Base-by-base conservation (phyloP, 2,329 filamentous ascomycete species). In the Rosellinia necatrix region DNA sequence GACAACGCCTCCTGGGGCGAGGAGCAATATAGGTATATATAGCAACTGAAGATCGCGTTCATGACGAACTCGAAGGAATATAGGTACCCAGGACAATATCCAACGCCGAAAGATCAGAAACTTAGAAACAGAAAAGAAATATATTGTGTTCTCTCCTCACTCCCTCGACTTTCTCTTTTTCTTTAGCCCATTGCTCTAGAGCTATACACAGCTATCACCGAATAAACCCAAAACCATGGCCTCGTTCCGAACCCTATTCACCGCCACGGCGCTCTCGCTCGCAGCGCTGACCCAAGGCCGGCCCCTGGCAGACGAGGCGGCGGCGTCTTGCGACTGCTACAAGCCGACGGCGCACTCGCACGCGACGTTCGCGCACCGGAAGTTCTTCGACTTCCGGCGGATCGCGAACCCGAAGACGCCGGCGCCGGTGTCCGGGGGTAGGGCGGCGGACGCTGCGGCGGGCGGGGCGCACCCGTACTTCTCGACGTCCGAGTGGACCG, bases 321-420 rank as follows among this genome's bases (percentile, higher is more conserved):
- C 24, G 7, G 47, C 30, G 9, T 21, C 15, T 42, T 64, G 62
- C 48, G 29, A 53, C 49, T 64, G 62, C 62, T 64, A 58, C 54
- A 59, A 57, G 15, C 55, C 62, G 5, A 21, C 46, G 2, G 22
- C 42, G 2, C 21, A 51, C 49, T 58, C 61, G 22, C 38, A 71
- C 27, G 61, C 60, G 17, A 79, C 74, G 70, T 81, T 78, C 66
- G 63, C 70, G 15, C 67, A 72, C 35, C 79, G 78, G 65, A 63
- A 68, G 43, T 82, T 82, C 70, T 79, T 76, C 61, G 80, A 82
- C 67, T 82, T 81, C 63, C 73, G 79, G 29, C 46, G 54, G 53
- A 62, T 71, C 65, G 53, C 72, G 76, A 32, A 53, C 68, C 13
- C 75, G 1, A 59, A 61, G 13, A 66, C 67, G 3, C 67, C 73